Percentiles rank a stretch among this genome's conserved stretches.
Conservation (phyloP, 352 stramenopile genomes). For the Saprolegnia diclina region DNA sequence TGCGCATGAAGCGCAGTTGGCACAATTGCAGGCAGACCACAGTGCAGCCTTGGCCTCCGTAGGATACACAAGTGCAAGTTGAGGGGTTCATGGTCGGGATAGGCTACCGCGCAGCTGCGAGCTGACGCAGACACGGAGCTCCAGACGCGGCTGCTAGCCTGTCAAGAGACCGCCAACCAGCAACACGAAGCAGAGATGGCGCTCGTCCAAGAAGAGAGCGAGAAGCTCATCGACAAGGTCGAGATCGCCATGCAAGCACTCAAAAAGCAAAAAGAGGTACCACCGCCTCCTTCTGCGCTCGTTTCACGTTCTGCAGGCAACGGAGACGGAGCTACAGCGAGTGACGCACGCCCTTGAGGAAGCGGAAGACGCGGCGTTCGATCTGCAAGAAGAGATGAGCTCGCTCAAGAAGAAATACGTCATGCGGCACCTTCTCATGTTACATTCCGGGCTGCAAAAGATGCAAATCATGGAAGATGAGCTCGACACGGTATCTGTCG, state of each 20-base stretch:
- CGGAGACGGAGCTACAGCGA: slow-evolving; percentile 48
- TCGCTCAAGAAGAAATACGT: slow-evolving; percentile 49
- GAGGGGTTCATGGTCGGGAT: neutral
- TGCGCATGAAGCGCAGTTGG: no score
- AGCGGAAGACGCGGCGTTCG: slow-evolving; percentile 67
- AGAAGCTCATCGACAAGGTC: slow-evolving; percentile 71
- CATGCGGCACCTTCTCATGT: slow-evolving; percentile 45
- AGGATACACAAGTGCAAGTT: no score
- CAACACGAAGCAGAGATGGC: slow-evolving; percentile 71
- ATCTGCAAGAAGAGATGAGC: slow-evolving; percentile 51
- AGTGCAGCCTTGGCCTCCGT: no score
- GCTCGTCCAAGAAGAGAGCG: slow-evolving; percentile 73
- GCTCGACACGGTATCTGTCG: slow-evolving; percentile 4
- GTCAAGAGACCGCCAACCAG: slow-evolving; percentile 31
- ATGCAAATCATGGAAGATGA: slow-evolving; percentile 33
- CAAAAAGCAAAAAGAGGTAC: slow-evolving; percentile 64
- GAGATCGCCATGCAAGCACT: slow-evolving; percentile 62
- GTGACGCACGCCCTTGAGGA: slow-evolving; percentile 57
- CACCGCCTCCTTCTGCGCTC: neutral
- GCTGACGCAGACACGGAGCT: neutral
- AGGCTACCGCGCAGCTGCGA: neutral
- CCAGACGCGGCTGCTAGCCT: slow-evolving; percentile 1
- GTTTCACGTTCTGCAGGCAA: slow-evolving; percentile 8
- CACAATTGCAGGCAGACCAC: no score
- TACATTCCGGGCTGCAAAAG: slow-evolving; percentile 35